These are phyloP conservation scores for Penicillium sp. DNA, from an alignment of 2,329 filamentous ascomycete species.

Conservation along the genomic window DNA sequence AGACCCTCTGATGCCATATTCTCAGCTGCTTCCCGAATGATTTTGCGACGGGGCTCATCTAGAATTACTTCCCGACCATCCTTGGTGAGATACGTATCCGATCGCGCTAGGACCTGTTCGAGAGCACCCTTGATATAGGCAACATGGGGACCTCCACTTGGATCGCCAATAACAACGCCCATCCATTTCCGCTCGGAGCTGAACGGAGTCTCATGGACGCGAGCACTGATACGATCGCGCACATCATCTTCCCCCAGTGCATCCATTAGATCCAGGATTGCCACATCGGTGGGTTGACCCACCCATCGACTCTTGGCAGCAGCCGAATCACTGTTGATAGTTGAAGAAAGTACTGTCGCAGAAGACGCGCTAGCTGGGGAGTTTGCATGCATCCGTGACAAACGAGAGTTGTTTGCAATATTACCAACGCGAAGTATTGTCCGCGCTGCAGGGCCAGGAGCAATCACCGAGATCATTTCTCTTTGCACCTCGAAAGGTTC, in stretches of 20 bases:
- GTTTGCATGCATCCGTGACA: constrained; percentile 70
- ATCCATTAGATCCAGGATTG: constrained; percentile 91
- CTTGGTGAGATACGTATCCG: constrained; percentile 83
- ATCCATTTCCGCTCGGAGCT: constrained; percentile 99
- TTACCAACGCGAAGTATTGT: constrained; percentile 89
- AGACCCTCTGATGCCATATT: constrained; percentile 85
- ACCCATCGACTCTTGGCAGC: constrained; percentile 83
- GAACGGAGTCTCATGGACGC: constrained; percentile 84
- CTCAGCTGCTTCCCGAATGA: constrained; percentile 76
- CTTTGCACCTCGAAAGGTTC: constrained; percentile 57
- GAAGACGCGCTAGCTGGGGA: constrained; percentile 67
- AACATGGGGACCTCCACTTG: constrained; percentile 65
- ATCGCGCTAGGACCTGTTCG: constrained; percentile 79
- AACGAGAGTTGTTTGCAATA: constrained; percentile 88
- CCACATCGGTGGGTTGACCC: constrained; percentile 94
- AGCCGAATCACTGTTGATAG: constrained; percentile 60
- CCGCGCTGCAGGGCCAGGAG: constrained; percentile 70
- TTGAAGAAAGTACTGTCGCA: constrained; percentile 81
- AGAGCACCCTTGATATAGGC: constrained; percentile 95
- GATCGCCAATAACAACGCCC: constrained; percentile 77
- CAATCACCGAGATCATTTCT: constrained; percentile 48
- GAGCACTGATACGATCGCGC: constrained; percentile 76
- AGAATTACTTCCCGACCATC: constrained; percentile 84
- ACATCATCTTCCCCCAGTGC: constrained; percentile 88
- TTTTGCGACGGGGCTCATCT: constrained; percentile 69